Evolutionary conservation across 2,329 filamentous ascomycete species (phyloP), one percentile per base, ranked within the genome.

Genomic region (Chaetothyriales sp.): DNA sequence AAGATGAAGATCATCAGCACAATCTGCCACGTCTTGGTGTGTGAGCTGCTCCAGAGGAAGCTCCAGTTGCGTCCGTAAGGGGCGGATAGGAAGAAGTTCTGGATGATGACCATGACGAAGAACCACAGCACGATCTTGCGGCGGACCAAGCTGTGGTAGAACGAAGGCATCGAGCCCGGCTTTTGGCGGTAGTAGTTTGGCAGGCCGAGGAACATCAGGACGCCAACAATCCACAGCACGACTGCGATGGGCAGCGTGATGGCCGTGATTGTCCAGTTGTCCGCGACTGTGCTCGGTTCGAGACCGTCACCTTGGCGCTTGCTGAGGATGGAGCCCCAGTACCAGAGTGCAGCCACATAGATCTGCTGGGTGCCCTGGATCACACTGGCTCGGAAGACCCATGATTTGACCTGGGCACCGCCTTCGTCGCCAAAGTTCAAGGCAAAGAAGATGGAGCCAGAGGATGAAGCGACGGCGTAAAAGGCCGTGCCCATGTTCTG

Each of bases 51-150:
- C 73, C 78, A 83, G 18, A 83, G 71, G 66, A 76, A 84, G 43
- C 69, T 68, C 80, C 80, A 84, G 62, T 81, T 83, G 49, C 80
- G 74, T 43, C 80, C 80, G 59, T 82, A 83, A 1, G 77, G 78
- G 0, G 80, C 73, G 20, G 76, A 78, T 25, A 83, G 71, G 66
- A 79, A 83, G 70, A 80, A 81, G 64, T 83, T 83, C 60, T 83
- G 79, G 28, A 83, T 65, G 52, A 81, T 67, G 43, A 83, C 76
- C 2, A 76, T 73, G 51, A 79, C 65, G 63, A 82, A 78, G 67
- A 81, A 83, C 80, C 80, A 83, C 10, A 80, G 68, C 44, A 83
- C 74, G 53, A 83, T 78, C 65, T 81, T 81, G 53, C 80, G 75
- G 46, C 78, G 71, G 55, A 75, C 69, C 6, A 83, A 69, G 1